These are phyloP conservation scores for Tylopilus plumbeoviolaceoides DNA, from an alignment of 768 basidiomycete species.

Conservation along the genomic window DNA sequence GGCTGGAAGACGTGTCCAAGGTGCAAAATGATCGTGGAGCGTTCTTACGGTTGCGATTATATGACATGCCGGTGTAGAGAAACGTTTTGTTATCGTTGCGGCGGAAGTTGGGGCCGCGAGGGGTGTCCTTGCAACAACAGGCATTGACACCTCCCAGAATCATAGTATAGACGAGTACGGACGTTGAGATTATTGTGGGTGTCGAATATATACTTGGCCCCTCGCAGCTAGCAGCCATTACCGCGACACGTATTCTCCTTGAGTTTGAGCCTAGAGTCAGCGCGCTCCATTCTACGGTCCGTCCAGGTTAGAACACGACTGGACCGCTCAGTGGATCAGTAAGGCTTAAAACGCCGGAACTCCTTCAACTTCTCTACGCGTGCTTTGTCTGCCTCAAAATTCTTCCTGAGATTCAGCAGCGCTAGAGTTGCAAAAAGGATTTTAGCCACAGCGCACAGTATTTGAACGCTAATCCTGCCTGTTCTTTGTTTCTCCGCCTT, in stretches of 20 bases:
- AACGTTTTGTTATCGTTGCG: slow-evolving; percentile 24
- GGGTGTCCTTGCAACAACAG: not conserved
- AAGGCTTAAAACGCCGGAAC: slow-evolving; percentile 82
- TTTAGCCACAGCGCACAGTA: not conserved
- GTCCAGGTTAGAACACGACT: too few relatives aligned
- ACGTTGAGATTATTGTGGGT: not conserved
- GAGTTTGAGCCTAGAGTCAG: not conserved
- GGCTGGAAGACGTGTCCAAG: slow-evolving; percentile 62
- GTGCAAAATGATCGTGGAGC: slow-evolving; percentile 53
- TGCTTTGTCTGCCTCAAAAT: slow-evolving; percentile 87
- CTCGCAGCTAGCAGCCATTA: not conserved
- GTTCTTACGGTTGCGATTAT: slow-evolving; percentile 50
- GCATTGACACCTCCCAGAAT: too few relatives aligned
- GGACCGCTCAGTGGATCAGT: slow-evolving; percentile 39
- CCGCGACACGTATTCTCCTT: too few relatives aligned
- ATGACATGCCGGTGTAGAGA: slow-evolving; percentile 51
- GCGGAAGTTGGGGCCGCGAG: slow-evolving; percentile 1
- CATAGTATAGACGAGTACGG: not conserved
- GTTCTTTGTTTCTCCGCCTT: slow-evolving; percentile 84
- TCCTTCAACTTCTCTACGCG: slow-evolving; percentile 47
- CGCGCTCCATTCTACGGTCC: not conserved
- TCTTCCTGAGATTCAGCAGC: slow-evolving; percentile 59
- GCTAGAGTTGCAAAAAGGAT: slow-evolving; percentile 32
- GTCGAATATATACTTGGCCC: not conserved
- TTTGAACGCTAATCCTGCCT: slow-evolving; percentile 41